Conservation (phyloP, 2,329 filamentous ascomycete genomes). For the Chalara sp. region DNA sequence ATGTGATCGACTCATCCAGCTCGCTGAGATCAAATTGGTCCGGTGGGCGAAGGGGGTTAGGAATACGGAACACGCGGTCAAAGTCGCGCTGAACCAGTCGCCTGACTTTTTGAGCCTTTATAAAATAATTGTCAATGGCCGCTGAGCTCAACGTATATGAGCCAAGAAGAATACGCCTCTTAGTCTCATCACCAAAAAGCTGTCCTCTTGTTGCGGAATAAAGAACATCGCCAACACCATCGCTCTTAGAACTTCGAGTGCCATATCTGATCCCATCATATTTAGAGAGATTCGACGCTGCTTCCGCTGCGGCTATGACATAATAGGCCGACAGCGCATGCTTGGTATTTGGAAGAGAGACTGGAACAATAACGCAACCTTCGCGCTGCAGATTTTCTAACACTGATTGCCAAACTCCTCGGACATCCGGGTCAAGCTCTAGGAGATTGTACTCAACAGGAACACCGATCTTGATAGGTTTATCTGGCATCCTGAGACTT, state of each 20-base stretch:
- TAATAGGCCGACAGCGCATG: slow-evolving; percentile 92
- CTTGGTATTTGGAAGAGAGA: slow-evolving; percentile 77
- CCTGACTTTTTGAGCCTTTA: slow-evolving; percentile 84
- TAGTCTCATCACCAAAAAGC: slow-evolving; percentile 79
- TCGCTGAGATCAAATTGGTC: slow-evolving; percentile 52
- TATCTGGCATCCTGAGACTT: not conserved
- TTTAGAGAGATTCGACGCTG: slow-evolving; percentile 90
- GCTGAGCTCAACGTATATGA: slow-evolving; percentile 85
- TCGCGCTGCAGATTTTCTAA: slow-evolving; percentile 51
- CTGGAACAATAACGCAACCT: slow-evolving; percentile 67
- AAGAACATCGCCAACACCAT: slow-evolving; percentile 55
- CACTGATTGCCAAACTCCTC: slow-evolving; percentile 59
- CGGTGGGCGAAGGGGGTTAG: slow-evolving; percentile 58
- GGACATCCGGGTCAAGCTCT: slow-evolving; percentile 67
- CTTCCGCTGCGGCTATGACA: slow-evolving; percentile 88
- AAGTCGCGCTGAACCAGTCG: slow-evolving; percentile 83
- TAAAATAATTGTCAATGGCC: slow-evolving; percentile 93
- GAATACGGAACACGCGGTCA: slow-evolving; percentile 63
- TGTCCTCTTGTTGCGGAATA: slow-evolving; percentile 70
- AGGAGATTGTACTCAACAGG: slow-evolving; percentile 80
- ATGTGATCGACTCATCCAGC: slow-evolving; percentile 43
- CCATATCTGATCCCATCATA: slow-evolving; percentile 97
- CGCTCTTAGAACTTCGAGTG: slow-evolving; percentile 28
- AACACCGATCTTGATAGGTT: slow-evolving; percentile 42
- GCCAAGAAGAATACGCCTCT: slow-evolving; percentile 79